phyloP scores from a whole-genome alignment of 768 basidiomycete species.

The Mycena vitilis region DNA sequence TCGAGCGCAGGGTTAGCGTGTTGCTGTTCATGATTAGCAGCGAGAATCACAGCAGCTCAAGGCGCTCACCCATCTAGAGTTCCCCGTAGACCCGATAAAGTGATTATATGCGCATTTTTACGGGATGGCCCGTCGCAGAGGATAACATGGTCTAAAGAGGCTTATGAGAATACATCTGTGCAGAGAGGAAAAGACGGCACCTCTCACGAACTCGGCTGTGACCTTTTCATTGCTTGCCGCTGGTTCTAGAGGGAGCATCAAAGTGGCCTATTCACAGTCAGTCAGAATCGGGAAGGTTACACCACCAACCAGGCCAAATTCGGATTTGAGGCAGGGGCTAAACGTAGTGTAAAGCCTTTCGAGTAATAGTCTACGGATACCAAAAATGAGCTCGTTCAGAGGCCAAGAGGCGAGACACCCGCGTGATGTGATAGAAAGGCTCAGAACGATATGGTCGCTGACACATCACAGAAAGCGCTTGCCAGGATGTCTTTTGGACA shows the following conservation, averaged over 20 bases:
- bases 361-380: too few relatives aligned
- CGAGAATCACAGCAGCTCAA: not conserved
- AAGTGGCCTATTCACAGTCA: constrained; percentile 67
- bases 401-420: too few relatives aligned
- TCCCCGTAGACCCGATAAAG: constrained; percentile 88
- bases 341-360: too few relatives aligned
- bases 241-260: constrained; percentile 82
- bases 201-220: constrained; percentile 81
- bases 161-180: too few relatives aligned
- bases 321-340: too few relatives aligned
- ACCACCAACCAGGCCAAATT: too few relatives aligned
- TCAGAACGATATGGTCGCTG: too few relatives aligned
- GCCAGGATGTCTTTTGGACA: too few relatives aligned
- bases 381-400: too few relatives aligned
- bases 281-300: not conserved
- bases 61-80: constrained; percentile 66
- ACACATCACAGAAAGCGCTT: too few relatives aligned
- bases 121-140: constrained; percentile 67
- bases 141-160: constrained; percentile 68
- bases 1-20: constrained; percentile 57
- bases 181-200: too few relatives aligned
- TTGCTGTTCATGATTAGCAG: constrained; percentile 43
- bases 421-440: too few relatives aligned
- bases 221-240: constrained; percentile 63
- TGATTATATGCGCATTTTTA: constrained; percentile 68